A percentile compares a stretch with the other conserved stretches of the same genome.
phyloP scores from a whole-genome alignment of 768 basidiomycete genomes.

The Pisolithus tinctorius region DNA sequence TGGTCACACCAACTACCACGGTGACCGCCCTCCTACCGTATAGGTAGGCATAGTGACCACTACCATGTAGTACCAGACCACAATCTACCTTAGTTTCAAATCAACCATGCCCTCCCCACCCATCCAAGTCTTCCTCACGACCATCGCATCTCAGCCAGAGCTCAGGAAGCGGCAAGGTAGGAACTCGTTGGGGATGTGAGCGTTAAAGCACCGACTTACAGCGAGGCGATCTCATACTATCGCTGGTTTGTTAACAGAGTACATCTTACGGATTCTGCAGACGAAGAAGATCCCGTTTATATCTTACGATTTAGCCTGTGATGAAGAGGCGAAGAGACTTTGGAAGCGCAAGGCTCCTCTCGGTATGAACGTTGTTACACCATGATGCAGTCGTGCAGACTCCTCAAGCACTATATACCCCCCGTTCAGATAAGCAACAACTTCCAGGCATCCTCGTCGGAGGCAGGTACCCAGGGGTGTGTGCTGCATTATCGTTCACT shows the following conservation, averaged over 20 bases:
- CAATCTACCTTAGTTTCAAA: slow-evolving; percentile 4
- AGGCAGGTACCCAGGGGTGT: slow-evolving; percentile 67
- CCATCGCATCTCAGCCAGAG: slow-evolving; percentile 74
- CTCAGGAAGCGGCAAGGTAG: slow-evolving; percentile 76
- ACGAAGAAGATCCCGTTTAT: slow-evolving; percentile 79
- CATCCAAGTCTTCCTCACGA: slow-evolving; percentile 76
- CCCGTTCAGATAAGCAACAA: slow-evolving; percentile 64
- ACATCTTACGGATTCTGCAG: slow-evolving; percentile 74
- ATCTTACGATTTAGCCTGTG: slow-evolving; percentile 81
- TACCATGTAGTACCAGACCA: background rate
- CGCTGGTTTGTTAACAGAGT: slow-evolving; percentile 42
- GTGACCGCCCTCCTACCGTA: background rate
- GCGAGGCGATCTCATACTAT: background rate
- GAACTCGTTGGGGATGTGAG: background rate
- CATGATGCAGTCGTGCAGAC: background rate
- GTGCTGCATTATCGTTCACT: slow-evolving; percentile 21
- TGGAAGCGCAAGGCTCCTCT: slow-evolving; percentile 79
- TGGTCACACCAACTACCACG: background rate
- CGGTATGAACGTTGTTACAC: slow-evolving; percentile 31
- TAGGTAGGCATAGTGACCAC: background rate
- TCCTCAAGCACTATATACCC: background rate
- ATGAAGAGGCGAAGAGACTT: slow-evolving; percentile 69
- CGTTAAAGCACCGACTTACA: background rate
- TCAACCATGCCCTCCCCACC: slow-evolving; percentile 72
- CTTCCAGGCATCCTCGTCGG: slow-evolving; percentile 81